Evolutionary conservation across 768 basidiomycete genomes (phyloP).

Genomic region (Ephemerocybe angulata): DNA sequence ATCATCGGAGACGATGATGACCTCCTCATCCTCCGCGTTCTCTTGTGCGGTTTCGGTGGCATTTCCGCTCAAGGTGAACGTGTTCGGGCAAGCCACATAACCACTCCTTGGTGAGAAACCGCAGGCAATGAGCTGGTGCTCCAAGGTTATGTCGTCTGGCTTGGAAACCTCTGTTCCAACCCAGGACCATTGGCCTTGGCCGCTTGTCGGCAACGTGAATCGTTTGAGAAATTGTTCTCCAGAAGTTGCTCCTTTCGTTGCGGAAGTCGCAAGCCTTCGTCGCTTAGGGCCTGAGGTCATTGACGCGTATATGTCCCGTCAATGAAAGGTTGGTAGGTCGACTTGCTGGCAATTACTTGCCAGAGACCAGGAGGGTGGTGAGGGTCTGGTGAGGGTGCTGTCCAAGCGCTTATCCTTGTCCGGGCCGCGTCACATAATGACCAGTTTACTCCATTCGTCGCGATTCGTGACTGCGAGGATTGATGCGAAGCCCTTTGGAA

Average conservation of each 20-base stretch:
- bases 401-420: background rate
- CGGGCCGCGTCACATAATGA: background rate
- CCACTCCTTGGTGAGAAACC: constrained; percentile 55
- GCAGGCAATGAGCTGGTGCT: constrained; percentile 65
- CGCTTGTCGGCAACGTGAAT: constrained; percentile 42
- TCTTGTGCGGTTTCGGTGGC: constrained; percentile 38
- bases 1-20: constrained; percentile 70
- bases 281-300: constrained; percentile 55
- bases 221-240: constrained; percentile 60
- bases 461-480: background rate
- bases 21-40: constrained; percentile 55
- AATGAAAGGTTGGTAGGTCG: constrained; percentile 12
- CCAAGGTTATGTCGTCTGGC: constrained; percentile 56
- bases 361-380: too few species aligned
- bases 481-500: background rate
- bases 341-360: background rate
- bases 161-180: constrained; percentile 62
- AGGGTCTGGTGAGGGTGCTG: background rate
- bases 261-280: constrained; percentile 46
- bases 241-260: constrained; percentile 50
- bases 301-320: background rate
- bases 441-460: constrained; percentile 3
- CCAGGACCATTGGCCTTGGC: constrained; percentile 73
- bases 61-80: constrained; percentile 49
- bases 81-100: constrained; percentile 5